phyloP scores from a whole-genome alignment of 306 rosid species.

The Crotalaria pallida region DNA sequence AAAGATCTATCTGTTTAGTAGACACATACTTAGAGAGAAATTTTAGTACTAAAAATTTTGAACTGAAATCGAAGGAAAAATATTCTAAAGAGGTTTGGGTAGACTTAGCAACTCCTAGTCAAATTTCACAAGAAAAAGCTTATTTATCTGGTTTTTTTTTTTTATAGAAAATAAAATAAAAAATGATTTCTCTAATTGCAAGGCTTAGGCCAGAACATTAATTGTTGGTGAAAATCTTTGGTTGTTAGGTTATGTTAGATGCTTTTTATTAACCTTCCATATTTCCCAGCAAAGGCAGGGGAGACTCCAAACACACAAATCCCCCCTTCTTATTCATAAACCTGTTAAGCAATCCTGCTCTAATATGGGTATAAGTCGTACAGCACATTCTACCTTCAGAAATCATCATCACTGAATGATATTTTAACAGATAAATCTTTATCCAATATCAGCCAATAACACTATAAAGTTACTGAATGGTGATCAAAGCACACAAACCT shows the following conservation, averaged over 20 bases:
- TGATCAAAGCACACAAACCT: slow-evolving; percentile 51
- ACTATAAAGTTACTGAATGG: background rate
- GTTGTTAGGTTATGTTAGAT: background rate
- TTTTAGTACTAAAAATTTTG: background rate
- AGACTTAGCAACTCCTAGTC: background rate
- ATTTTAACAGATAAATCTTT: background rate
- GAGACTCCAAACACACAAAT: background rate
- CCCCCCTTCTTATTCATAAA: background rate
- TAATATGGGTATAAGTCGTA: background rate
- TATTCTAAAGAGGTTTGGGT: background rate
- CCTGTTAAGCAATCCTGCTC: background rate
- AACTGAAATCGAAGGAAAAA: background rate
- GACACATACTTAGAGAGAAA: background rate
- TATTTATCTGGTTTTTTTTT: too few relatives aligned
- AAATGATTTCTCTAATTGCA: background rate
- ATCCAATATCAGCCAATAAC: background rate
- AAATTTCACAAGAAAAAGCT: background rate
- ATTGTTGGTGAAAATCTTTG: background rate
- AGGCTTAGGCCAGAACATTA: background rate
- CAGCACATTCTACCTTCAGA: background rate
- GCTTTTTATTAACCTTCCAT: background rate
- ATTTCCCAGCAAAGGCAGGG: background rate
- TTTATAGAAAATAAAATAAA: background rate
- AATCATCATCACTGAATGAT: background rate
- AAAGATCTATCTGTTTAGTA: background rate